Evolutionary conservation across 2,329 filamentous ascomycete species (phyloP), one percentile per base, ranked within the genome.

Genomic region (Aureobasidium leucospermi): DNA sequence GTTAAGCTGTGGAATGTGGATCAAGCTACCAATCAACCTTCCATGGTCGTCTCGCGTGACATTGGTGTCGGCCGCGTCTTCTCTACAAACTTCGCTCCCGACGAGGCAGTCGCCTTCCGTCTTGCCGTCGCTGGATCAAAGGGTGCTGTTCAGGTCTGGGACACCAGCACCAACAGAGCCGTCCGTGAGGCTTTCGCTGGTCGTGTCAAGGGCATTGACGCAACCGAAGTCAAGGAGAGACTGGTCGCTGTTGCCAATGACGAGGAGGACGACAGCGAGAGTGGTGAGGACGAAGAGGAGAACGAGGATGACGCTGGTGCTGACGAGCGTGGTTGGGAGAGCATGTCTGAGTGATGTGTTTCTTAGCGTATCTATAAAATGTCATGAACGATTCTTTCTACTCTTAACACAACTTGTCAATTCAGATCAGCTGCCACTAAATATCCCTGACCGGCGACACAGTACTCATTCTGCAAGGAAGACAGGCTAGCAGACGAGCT

Each of bases 21-120:
- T 31, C 63, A 63, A 11, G 83, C 87, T 66, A 91, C 90, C 2
- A 46, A 38, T 31, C 41, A 46, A 4, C 94, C 94, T 1, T 89
- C 85, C 62, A 89, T 99, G 84, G 90, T 99, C 1, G 89, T 95
- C 5, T 89, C 89, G 29, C 86, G 94, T 65, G 93, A 97, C 73
- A 78, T 97, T 47, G 94, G 95, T 58, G 89, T 99, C 16, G 94
- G 94, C 62, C 95, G 93, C 75, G 88, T 99, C 39, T 99, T 99
- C 75, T 90, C 90, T 10, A 88, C 92, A 2, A 83, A 82, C 6
- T 99, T 97, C 73, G 94, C 89, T 4, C 93, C 94, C 0, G 94
- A 99, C 71, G 74, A 85, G 36, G 90, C 94, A 74, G 91, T 97
- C 9, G 89, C 89, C 28, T 99, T 97, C 81, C 83, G 94, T 58